These are phyloP conservation scores for Cutaneotrichosporon spelunceum DNA, from an alignment of 1,284 basidiomycete species.

Conservation along the genomic window DNA sequence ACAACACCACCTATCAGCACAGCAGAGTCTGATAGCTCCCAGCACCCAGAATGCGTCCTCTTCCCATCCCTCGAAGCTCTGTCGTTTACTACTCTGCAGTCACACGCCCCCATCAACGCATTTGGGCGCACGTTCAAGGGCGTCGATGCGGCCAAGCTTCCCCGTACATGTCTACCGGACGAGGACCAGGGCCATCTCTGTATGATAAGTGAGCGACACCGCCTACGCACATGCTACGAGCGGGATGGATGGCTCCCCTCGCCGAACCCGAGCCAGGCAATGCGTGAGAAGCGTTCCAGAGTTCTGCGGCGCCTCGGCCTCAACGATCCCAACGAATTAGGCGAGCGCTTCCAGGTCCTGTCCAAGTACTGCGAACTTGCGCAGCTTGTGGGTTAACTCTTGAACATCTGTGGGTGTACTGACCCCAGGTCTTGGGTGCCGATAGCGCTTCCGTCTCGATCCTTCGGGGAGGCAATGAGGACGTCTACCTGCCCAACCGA, in stretches of 20 bases:
- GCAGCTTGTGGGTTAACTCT: slow-evolving; percentile 25
- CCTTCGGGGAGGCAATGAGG: slow-evolving; percentile 17
- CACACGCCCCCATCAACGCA: background rate
- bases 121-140: slow-evolving; percentile 2
- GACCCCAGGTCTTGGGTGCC: slow-evolving; percentile 25
- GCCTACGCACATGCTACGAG: slow-evolving; percentile 32
- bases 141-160: slow-evolving; percentile 13
- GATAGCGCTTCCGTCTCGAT: slow-evolving; percentile 16
- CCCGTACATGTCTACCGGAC: slow-evolving; percentile 8
- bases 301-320: slow-evolving; percentile 31
- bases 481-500: slow-evolving; percentile 8
- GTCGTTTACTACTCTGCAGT: slow-evolving; percentile 4
- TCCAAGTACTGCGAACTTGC: slow-evolving; percentile 41
- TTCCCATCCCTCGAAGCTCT: background rate
- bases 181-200: slow-evolving; percentile 14
- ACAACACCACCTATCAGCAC: background rate
- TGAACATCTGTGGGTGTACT: background rate
- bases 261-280: slow-evolving; percentile 16
- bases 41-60: background rate
- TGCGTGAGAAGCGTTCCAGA: slow-evolving; percentile 7
- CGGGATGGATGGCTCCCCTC: slow-evolving; percentile 39
- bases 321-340: slow-evolving; percentile 25
- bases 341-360: slow-evolving; percentile 32
- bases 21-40: background rate
- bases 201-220: slow-evolving; percentile 16